These are phyloP conservation scores for Neospermospora avenae DNA, from an alignment of 2,329 filamentous ascomycete genomes.

Conservation along the genomic window DNA sequence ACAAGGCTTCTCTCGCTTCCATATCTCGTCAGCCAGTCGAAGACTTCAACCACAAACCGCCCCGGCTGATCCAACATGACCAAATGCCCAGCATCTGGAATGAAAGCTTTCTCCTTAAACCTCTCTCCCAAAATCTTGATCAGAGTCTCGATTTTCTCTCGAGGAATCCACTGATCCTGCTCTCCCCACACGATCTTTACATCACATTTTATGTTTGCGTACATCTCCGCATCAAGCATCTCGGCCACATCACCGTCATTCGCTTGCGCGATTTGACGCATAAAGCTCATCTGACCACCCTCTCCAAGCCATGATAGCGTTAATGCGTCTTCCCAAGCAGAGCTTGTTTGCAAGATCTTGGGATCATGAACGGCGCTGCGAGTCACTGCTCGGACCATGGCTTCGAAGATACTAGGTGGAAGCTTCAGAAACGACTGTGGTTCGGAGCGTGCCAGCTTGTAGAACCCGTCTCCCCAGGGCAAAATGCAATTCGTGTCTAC, in stretches of 20 bases:
- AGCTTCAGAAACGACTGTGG: not conserved
- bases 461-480: not conserved
- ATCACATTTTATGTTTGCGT: not conserved
- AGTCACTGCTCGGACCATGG: not conserved
- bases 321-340: not conserved
- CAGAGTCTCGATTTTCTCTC: not conserved
- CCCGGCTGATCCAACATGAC: slow-evolving; percentile 1
- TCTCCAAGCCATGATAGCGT: not conserved
- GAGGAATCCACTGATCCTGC: slow-evolving; percentile 1
- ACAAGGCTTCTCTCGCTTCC: not conserved
- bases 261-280: not conserved
- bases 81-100: not conserved
- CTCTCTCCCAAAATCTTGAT: not conserved
- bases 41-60: not conserved
- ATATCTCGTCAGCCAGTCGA: not conserved
- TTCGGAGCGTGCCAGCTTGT: not conserved
- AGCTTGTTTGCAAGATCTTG: not conserved
- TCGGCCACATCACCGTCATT: slow-evolving; percentile 1
- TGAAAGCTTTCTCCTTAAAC: not conserved
- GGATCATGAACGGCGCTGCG: not conserved
- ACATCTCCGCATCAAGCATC: not conserved
- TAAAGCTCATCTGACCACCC: not conserved
- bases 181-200: not conserved
- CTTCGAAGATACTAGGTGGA: not conserved
- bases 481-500: not conserved